Percentiles rank a stretch among this genome's conserved stretches.
Conservation (phyloP, 2,329 filamentous ascomycete genomes). For the Stagonosporopsis chrysanthemi region DNA sequence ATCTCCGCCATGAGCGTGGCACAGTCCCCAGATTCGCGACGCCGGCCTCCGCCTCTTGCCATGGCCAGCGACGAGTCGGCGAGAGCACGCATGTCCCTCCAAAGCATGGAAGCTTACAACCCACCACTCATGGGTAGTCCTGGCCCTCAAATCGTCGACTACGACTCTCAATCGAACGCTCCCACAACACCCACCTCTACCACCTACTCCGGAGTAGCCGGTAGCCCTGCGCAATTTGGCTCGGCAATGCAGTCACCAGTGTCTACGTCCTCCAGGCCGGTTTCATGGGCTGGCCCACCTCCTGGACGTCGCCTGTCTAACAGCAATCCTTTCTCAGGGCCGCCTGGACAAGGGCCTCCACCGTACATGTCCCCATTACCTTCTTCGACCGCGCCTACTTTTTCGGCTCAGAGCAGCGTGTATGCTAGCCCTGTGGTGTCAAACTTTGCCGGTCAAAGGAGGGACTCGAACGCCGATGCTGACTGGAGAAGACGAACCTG, state of each 20-base stretch:
- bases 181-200: slow-evolving; percentile 85
- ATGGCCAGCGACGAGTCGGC: slow-evolving; percentile 74
- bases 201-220: slow-evolving; percentile 78
- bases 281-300: slow-evolving; percentile 76
- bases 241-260: slow-evolving; percentile 75
- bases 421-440: slow-evolving; percentile 73
- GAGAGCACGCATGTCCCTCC: slow-evolving; percentile 63
- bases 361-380: slow-evolving; percentile 64
- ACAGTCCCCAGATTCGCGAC: slow-evolving; percentile 60
- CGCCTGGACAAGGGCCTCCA: slow-evolving; percentile 66
- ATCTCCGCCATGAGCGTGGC: slow-evolving; percentile 69
- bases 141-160: slow-evolving; percentile 69
- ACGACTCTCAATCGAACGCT: slow-evolving; percentile 72
- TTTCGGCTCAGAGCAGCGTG: slow-evolving; percentile 66
- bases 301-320: slow-evolving; percentile 77
- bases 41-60: slow-evolving; percentile 80
- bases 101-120: slow-evolving; percentile 68
- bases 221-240: slow-evolving; percentile 75
- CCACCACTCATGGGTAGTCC: slow-evolving; percentile 69
- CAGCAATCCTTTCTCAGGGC: slow-evolving; percentile 75
- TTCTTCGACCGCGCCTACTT: slow-evolving; percentile 61
- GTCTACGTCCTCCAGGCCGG: slow-evolving; percentile 71
- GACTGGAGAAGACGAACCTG: slow-evolving; percentile 86
- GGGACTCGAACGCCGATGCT: slow-evolving; percentile 76
- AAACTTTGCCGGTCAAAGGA: slow-evolving; percentile 67